Evolutionary conservation across 2,329 filamentous ascomycete genomes (phyloP).

Genomic region (Aspergillus niger): DNA sequence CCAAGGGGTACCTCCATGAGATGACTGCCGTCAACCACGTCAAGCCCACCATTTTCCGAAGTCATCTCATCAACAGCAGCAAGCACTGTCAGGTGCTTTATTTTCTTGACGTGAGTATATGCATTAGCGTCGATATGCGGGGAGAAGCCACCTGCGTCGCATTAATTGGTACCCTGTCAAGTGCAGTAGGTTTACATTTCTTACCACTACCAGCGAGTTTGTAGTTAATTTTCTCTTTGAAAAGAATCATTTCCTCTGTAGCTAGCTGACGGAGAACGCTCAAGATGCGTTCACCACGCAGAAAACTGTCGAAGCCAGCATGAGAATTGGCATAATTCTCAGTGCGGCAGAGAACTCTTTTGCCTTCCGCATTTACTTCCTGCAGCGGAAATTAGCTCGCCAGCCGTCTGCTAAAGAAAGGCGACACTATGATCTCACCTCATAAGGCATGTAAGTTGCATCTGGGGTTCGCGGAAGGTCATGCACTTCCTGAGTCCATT

Average conservation of each 20-base stretch:
- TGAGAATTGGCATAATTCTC: slow-evolving; percentile 40
- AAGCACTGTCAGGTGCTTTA: slow-evolving; percentile 46
- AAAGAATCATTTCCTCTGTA: slow-evolving; percentile 44
- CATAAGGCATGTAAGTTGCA: slow-evolving; percentile 38
- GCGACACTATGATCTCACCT: slow-evolving; percentile 17
- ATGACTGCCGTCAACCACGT: slow-evolving; percentile 45
- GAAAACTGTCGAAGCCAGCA: slow-evolving; percentile 37
- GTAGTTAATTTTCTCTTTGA: slow-evolving; percentile 51
- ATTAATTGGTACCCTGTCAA: background rate
- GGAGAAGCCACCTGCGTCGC: slow-evolving; percentile 36
- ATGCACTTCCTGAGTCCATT: slow-evolving; percentile 41
- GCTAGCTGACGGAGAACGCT: slow-evolving; percentile 38
- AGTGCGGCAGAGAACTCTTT: slow-evolving; percentile 36
- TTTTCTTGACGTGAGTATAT: slow-evolving; percentile 46
- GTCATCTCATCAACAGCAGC: slow-evolving; percentile 43
- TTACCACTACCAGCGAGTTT: slow-evolving; percentile 44
- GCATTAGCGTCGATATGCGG: slow-evolving; percentile 47
- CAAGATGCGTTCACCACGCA: slow-evolving; percentile 36
- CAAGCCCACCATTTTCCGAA: slow-evolving; percentile 41
- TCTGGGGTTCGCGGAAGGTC: slow-evolving; percentile 34
- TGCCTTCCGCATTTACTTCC: slow-evolving; percentile 35
- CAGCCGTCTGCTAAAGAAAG: background rate
- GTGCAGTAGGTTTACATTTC: background rate
- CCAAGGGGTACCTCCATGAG: slow-evolving; percentile 38
- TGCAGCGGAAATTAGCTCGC: background rate